A percentile compares a stretch with the other conserved stretches of the same genome.
Evolutionary conservation across 2,329 filamentous ascomycete genomes (phyloP).

Genomic region (Hypomyces perniciosus): DNA sequence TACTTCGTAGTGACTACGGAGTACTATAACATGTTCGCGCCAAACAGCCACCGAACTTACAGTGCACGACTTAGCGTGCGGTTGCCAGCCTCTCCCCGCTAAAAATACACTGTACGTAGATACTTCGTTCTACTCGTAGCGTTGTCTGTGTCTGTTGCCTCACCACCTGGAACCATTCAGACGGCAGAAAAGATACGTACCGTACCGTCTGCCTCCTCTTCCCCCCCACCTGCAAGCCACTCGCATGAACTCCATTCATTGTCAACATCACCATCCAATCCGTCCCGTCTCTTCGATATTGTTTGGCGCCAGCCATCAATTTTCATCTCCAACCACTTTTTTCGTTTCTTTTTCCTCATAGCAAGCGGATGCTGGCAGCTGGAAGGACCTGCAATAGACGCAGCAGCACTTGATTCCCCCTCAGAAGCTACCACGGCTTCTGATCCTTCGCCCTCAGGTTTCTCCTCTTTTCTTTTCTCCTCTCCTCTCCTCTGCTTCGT

Average conservation of each 20-base stretch:
- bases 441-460: neutral
- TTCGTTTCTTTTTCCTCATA: no score
- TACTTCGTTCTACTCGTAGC: no score
- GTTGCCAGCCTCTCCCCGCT: no score
- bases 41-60: no score
- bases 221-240: conserved; percentile 6
- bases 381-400: no score
- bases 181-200: neutral
- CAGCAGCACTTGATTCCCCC: neutral
- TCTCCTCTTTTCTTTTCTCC: neutral
- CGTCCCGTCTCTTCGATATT: neutral
- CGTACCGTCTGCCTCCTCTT: neutral
- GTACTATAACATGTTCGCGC: no score
- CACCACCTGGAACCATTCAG: no score
- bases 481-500: neutral
- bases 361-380: no score
- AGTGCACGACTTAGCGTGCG: no score
- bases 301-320: neutral
- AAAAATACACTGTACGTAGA: no score
- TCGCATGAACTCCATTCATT: conserved; percentile 1
- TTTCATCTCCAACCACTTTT: no score
- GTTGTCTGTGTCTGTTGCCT: neutral
- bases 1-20: no score
- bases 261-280: neutral
- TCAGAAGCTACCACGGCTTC: neutral